These are phyloP conservation scores for Asterionellopsis glacialis DNA, from an alignment of 108 stramenopile species.

Conservation along the genomic window DNA sequence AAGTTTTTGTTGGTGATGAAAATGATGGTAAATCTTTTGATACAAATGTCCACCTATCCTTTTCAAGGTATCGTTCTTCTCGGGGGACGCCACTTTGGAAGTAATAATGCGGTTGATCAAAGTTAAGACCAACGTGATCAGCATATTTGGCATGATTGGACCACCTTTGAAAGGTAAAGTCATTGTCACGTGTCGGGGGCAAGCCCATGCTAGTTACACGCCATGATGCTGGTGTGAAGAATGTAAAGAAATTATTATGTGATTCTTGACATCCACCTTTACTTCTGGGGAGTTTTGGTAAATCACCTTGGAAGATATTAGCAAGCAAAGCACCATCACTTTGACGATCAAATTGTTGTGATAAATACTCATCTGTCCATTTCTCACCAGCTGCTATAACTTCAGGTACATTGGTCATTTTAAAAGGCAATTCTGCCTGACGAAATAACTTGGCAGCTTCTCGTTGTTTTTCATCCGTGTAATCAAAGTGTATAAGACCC, in stretches of 20 bases:
- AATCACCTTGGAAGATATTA: background rate
- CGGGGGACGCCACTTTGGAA: constrained; percentile 66
- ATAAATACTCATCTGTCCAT: constrained; percentile 86
- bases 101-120: constrained; percentile 71
- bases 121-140: constrained; percentile 44
- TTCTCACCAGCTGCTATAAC: constrained; percentile 49
- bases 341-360: constrained; percentile 38
- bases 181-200: constrained; percentile 63
- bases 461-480: constrained; percentile 46
- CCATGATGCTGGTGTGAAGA: constrained; percentile 57
- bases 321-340: background rate
- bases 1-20: constrained; percentile 47
- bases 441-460: constrained; percentile 60
- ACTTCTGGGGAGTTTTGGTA: constrained; percentile 15
- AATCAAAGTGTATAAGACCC: constrained; percentile 75
- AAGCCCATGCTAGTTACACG: constrained; percentile 44
- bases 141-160: constrained; percentile 73
- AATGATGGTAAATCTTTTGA: constrained; percentile 72
- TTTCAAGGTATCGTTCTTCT: constrained; percentile 41
- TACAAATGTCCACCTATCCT: constrained; percentile 67
- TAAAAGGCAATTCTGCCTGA: constrained; percentile 77
- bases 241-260: constrained; percentile 79
- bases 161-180: constrained; percentile 70
- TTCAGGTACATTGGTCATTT: constrained; percentile 79
- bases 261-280: constrained; percentile 62